Percentiles rank a stretch among this genome's conserved stretches.
These are phyloP conservation scores for Epichloe coenophiala DNA, from an alignment of 2,329 filamentous ascomycete species.

Conservation along the genomic window DNA sequence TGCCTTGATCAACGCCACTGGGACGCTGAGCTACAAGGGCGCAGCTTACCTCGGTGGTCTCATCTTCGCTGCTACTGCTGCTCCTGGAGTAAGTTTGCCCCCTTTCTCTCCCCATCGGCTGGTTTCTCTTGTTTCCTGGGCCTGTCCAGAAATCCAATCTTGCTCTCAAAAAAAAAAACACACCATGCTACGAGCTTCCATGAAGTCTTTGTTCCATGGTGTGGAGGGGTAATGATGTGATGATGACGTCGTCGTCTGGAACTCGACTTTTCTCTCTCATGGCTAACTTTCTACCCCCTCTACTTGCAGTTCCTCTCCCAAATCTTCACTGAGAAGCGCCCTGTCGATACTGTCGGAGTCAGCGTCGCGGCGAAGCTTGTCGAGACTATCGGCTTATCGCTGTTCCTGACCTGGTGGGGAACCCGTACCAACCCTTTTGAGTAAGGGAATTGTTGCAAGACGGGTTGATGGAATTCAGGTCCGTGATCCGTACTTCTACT, in stretches of 20 bases:
- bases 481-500: neutral
- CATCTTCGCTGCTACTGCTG: conserved; percentile 84
- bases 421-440: conserved; percentile 88
- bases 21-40: conserved; percentile 92
- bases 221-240: neutral
- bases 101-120: no score
- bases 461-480: neutral
- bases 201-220: neutral
- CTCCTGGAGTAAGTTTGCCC: conserved; percentile 54
- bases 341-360: conserved; percentile 79
- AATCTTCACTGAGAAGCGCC: conserved; percentile 81
- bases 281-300: neutral
- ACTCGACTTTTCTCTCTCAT: neutral
- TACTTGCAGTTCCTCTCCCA: conserved; percentile 62
- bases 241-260: neutral
- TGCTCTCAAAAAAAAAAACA: neutral
- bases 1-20: conserved; percentile 86
- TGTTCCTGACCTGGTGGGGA: conserved; percentile 96
- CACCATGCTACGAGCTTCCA: neutral
- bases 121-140: neutral
- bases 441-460: conserved; percentile 27
- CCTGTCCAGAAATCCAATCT: neutral
- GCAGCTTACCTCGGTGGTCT: conserved; percentile 83
- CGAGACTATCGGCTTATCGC: conserved; percentile 81
- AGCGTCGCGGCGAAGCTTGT: conserved; percentile 72